phyloP scores from a whole-genome alignment of 768 basidiomycete species.

The Arthromyces matolae region DNA sequence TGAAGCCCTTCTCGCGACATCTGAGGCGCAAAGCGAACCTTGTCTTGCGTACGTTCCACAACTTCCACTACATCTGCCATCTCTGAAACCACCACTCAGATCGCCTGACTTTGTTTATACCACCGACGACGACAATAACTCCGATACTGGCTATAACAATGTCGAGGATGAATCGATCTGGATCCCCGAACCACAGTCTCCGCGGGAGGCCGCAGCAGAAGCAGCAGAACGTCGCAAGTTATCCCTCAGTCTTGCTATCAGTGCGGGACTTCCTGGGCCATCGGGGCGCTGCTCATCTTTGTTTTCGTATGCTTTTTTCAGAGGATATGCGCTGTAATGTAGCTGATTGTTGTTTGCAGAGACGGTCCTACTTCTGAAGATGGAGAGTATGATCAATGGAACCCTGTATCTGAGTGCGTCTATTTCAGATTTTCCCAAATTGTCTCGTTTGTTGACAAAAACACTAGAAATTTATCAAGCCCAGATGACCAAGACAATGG shows the following conservation, averaged over 20 bases:
- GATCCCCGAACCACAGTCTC: neutral
- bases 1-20: slow-evolving; percentile 35
- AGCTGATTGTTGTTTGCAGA: neutral
- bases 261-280: slow-evolving; percentile 11
- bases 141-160: no score
- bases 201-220: neutral
- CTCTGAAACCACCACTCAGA: no score
- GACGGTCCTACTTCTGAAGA: neutral
- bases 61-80: neutral
- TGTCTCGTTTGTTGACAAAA: no score
- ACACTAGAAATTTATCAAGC: no score
- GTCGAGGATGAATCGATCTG: neutral
- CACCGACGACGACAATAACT: neutral
- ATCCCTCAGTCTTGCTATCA: slow-evolving; percentile 4
- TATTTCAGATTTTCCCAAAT: no score
- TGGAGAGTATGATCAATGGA: no score
- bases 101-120: neutral
- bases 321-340: neutral
- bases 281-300: neutral
- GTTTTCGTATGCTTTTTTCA: neutral
- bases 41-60: slow-evolving; percentile 1
- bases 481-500: neutral
- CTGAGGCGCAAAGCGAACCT: slow-evolving; percentile 2
- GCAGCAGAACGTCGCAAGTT: slow-evolving; percentile 5
- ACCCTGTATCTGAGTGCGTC: no score